phyloP scores from a whole-genome alignment of 768 basidiomycete species.

The Russula dissimulans region DNA sequence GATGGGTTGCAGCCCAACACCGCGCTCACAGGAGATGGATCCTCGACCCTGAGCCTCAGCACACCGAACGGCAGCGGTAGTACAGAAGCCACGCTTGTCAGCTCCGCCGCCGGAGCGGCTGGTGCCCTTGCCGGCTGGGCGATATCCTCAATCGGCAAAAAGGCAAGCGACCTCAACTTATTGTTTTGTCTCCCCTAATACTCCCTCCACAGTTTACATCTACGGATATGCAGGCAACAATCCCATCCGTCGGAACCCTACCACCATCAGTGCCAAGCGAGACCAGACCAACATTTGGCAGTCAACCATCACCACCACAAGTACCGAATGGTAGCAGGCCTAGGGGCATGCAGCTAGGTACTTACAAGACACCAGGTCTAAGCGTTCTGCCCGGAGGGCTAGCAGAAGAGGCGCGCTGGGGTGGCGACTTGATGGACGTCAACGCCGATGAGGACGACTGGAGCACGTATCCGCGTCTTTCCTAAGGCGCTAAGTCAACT shows the following conservation, averaged over 20 bases:
- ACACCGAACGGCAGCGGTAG: conserved; percentile 19
- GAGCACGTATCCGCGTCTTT: conserved; percentile 48
- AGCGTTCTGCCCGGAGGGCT: conserved; percentile 42
- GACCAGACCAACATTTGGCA: conserved; percentile 2
- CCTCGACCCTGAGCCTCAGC: conserved; percentile 14
- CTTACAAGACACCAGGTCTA: conserved; percentile 35
- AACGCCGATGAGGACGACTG: conserved; percentile 92
- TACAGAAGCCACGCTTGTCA: conserved; percentile 50
- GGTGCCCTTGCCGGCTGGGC: conserved; percentile 94
- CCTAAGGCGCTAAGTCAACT: neutral
- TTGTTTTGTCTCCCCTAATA: neutral
- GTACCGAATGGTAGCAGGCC: conserved; percentile 28
- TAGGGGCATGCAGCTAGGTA: conserved; percentile 66
- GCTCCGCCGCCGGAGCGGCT: conserved; percentile 84
- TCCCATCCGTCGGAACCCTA: neutral
- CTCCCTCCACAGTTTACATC: conserved; percentile 1
- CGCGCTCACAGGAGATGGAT: conserved; percentile 24
- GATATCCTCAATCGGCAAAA: conserved; percentile 80
- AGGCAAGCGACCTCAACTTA: conserved; percentile 34
- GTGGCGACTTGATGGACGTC: conserved; percentile 82
- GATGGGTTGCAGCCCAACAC: conserved; percentile 45
- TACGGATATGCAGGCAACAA: conserved; percentile 3
- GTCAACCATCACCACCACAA: neutral
- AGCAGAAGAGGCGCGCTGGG: conserved; percentile 47
- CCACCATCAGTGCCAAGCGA: conserved; percentile 14